Evolutionary conservation across 768 basidiomycete species (phyloP).

Genomic region (Naganishia vaughanmartiniae): DNA sequence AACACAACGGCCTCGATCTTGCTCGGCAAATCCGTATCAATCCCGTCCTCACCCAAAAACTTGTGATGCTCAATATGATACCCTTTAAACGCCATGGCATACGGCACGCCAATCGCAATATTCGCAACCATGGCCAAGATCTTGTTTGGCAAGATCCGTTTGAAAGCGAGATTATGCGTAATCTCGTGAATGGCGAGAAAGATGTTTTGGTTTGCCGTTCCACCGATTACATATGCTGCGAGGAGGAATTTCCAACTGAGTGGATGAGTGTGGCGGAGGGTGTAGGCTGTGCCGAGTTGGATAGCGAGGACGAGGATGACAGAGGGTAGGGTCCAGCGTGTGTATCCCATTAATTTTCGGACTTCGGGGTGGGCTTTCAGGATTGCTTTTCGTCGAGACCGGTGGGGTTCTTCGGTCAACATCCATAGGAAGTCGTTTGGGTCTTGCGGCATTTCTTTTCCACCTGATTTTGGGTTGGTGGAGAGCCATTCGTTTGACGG

Average conservation of each 20-base stretch:
- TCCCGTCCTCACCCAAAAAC: conserved; percentile 87
- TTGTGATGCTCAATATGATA: conserved; percentile 98
- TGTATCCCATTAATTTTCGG: conserved; percentile 92
- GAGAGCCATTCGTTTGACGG: not conserved
- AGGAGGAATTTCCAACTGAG: conserved; percentile 70
- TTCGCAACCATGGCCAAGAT: conserved; percentile 86
- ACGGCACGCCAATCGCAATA: conserved; percentile 89
- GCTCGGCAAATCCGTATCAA: conserved; percentile 93
- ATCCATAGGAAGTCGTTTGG: conserved; percentile 90
- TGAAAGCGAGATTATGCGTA: conserved; percentile 94
- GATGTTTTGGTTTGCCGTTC: conserved; percentile 94
- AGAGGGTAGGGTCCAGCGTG: conserved; percentile 84
- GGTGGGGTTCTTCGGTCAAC: conserved; percentile 97
- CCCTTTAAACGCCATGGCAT: conserved; percentile 92
- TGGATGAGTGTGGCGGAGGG: conserved; percentile 67
- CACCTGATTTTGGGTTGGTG: not conserved
- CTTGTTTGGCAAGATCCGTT: conserved; percentile 76
- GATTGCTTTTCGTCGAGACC: conserved; percentile 78
- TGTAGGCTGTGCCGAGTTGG: conserved; percentile 66
- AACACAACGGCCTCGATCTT: conserved; percentile 75
- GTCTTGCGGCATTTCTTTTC: conserved; percentile 60
- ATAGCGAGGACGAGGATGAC: conserved; percentile 76
- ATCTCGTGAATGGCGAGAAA: conserved; percentile 99
- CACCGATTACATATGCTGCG: conserved; percentile 80
- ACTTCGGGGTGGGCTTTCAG: conserved; percentile 95